phyloP scores from a whole-genome alignment of 495 filamentous ascomycete species.

The Saxispiralis lemnorum region DNA sequence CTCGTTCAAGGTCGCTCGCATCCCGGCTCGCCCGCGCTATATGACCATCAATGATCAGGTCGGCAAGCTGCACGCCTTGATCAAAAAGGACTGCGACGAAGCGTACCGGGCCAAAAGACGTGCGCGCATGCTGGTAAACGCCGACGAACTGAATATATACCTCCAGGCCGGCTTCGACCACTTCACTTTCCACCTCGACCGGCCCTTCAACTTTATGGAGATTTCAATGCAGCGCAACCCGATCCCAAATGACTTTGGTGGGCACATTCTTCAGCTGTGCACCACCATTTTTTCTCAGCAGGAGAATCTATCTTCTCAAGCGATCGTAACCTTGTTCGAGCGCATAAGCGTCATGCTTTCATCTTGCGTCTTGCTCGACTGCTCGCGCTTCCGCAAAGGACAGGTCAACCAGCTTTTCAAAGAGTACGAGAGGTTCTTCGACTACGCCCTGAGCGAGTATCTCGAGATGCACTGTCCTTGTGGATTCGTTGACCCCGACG shows the following conservation, averaged over 20 bases:
- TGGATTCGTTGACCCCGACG: slow-evolving; percentile 21
- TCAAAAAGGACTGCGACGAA: slow-evolving; percentile 24
- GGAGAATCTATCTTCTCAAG: slow-evolving; percentile 12
- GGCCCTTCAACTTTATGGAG: slow-evolving; percentile 39
- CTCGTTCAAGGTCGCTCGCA: slow-evolving; percentile 29
- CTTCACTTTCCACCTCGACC: slow-evolving; percentile 33
- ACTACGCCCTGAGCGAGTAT: slow-evolving; percentile 33
- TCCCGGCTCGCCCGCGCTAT: slow-evolving; percentile 32
- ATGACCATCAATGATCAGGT: slow-evolving; percentile 34
- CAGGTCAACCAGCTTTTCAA: slow-evolving; percentile 14
- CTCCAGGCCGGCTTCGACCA: slow-evolving; percentile 38
- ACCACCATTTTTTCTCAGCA: slow-evolving; percentile 27
- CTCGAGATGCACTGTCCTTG: slow-evolving; percentile 33
- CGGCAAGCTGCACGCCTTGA: slow-evolving; percentile 28
- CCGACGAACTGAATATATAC: slow-evolving; percentile 34
- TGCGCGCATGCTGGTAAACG: slow-evolving; percentile 31
- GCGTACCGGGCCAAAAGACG: slow-evolving; percentile 26
- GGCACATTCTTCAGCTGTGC: slow-evolving; percentile 35
- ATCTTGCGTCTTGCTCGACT: slow-evolving; percentile 37
- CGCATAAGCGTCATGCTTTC: slow-evolving; percentile 34
- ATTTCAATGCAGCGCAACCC: slow-evolving; percentile 30
- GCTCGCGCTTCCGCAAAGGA: slow-evolving; percentile 22
- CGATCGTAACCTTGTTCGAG: slow-evolving; percentile 27
- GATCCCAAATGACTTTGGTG: slow-evolving; percentile 33
- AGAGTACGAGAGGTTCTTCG: slow-evolving; percentile 25